These are phyloP conservation scores for Rhododendron mucronatum DNA, from an alignment of 148 eudicot genomes.

Conservation along the genomic window DNA sequence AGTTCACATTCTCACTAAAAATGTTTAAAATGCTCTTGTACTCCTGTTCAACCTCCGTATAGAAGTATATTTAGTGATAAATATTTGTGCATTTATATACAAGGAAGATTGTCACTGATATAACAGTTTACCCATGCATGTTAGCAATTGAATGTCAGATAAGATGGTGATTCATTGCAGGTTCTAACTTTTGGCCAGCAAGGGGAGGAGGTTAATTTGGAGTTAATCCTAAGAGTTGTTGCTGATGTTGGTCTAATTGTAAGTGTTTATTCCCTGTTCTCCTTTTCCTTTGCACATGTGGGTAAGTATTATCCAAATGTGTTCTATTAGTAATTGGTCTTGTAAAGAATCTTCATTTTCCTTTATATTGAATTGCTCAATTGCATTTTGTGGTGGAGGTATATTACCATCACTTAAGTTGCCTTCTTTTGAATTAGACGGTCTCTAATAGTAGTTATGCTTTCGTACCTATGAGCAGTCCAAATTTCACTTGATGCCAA, in stretches of 20 bases:
- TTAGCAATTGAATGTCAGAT: background rate
- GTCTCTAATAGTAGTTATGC: background rate
- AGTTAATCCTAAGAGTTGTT: constrained; percentile 90
- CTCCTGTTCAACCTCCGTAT: background rate
- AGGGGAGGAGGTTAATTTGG: constrained; percentile 90
- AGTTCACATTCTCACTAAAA: background rate
- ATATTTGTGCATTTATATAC: background rate
- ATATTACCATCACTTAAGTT: background rate
- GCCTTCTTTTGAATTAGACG: background rate
- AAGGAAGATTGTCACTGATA: background rate
- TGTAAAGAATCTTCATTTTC: background rate
- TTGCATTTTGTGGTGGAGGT: background rate
- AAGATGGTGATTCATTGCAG: constrained; percentile 33
- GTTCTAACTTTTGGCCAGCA: constrained; percentile 81
- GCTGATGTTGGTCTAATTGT: constrained; percentile 98
- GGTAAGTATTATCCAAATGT: background rate
- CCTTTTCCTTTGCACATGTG: background rate
- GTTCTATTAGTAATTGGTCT: background rate
- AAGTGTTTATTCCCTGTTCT: constrained; percentile 25
- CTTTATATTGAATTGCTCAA: background rate
- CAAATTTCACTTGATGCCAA: background rate
- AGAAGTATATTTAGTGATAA: background rate
- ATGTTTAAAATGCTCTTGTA: background rate
- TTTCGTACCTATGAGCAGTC: background rate
- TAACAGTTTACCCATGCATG: background rate